Evolutionary conservation across 768 basidiomycete species (phyloP), one percentile per base, ranked within the genome.

Genomic region (Suillus alpinus): DNA sequence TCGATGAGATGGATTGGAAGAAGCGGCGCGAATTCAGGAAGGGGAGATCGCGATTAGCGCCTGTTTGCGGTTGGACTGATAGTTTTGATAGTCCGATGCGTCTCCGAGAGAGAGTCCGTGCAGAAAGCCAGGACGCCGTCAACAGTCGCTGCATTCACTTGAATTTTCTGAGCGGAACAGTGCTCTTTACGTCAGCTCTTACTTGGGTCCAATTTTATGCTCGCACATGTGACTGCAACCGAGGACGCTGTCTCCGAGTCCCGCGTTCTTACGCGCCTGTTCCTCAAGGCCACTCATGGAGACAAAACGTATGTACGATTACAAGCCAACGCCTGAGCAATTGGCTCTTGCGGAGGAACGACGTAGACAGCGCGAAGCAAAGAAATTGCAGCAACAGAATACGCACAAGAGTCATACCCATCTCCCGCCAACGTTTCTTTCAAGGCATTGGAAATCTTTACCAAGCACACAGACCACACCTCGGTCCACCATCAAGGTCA

Each of bases 251-350:
- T 29, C 32, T 36, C 26, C 26, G 26, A 26, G 26, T 26, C 18
- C 29, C 32, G 46, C n/a, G 4, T 62, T 60, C 14, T 32, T 9
- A 46, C 43, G 44, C 26, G 6, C 16, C 6, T 18, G 14, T n/a
- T 39, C 23, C n/a, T 56, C 20, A 23, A 60, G 26, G 36, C 20
- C 6, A 39, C 4, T 57, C 31, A 58, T 57, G 43, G 58, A 51
- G 56, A 57, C 49, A 26, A 57, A 29, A 8, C 20, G 58, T 18
- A 39, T 9, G 23, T 29, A 51, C 29, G 2, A 23, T 36, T 61
- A 71, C 62, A 66, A 69, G 50, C 79, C 71, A 2, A 86, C 87
- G 0, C 74, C 83, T 29, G 85, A 85, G 62, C 84, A 88, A 65
- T 61, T 84, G 20, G 85, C 85, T 1, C 71, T 84, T 40, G 78